Evolutionary conservation across 495 filamentous ascomycete genomes (phyloP).

Genomic region (Talaromyces thailandensis): DNA sequence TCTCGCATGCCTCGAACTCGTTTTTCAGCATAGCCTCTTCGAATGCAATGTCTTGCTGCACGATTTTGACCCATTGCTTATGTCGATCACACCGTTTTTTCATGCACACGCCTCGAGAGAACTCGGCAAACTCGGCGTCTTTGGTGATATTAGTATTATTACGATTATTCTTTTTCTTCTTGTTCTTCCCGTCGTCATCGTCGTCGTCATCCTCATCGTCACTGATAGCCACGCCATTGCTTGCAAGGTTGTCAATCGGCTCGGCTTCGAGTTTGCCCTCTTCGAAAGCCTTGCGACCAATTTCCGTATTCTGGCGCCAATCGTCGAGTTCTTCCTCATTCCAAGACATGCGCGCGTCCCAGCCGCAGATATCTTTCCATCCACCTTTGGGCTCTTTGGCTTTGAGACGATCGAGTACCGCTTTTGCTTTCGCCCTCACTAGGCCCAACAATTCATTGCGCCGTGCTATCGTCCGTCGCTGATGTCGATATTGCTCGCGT

Average conservation of each 20-base stretch:
- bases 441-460: constrained; percentile 35
- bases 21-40: constrained; percentile 32
- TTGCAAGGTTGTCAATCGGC: constrained; percentile 16
- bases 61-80: constrained; percentile 42
- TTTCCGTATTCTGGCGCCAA: constrained; percentile 32
- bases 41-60: constrained; percentile 41
- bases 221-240: constrained; percentile 15
- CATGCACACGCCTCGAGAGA: constrained; percentile 38
- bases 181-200: constrained; percentile 7
- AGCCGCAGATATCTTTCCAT: constrained; percentile 60
- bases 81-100: constrained; percentile 46
- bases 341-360: constrained; percentile 52
- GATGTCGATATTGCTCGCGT: constrained; percentile 28
- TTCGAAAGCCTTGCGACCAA: constrained; percentile 30
- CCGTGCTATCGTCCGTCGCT: constrained; percentile 33
- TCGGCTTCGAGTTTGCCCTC: constrained; percentile 29
- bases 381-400: constrained; percentile 40
- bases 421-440: constrained; percentile 34
- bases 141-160: constrained; percentile 8
- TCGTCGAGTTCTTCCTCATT: constrained; percentile 52
- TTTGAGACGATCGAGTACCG: constrained; percentile 36
- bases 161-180: constrained; percentile 13
- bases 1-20: constrained; percentile 33
- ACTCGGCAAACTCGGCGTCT: constrained; percentile 12
- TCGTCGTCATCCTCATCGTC: constrained; percentile 20